Evolutionary conservation across 2,329 filamentous ascomycete genomes (phyloP).

Genomic region (Beauveria rudraprayagi): DNA sequence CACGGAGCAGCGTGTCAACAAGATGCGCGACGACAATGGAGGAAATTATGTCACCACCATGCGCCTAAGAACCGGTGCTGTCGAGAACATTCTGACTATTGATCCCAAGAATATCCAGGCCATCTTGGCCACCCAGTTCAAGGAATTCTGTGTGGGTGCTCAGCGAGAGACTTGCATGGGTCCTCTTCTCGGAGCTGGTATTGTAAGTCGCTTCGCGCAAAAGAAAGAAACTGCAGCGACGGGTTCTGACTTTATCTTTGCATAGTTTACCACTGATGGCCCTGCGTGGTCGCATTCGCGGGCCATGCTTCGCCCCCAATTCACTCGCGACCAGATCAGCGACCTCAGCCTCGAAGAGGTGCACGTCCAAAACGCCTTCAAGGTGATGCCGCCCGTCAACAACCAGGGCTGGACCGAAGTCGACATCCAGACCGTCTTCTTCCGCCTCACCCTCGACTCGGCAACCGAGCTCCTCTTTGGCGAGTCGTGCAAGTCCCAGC

Average conservation of each 20-base stretch:
- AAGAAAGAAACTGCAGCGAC: background rate
- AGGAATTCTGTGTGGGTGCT: slow-evolving; percentile 20
- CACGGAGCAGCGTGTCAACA: slow-evolving; percentile 9
- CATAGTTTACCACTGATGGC: slow-evolving; percentile 28
- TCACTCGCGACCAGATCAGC: slow-evolving; percentile 35
- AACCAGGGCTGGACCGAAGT: slow-evolving; percentile 26
- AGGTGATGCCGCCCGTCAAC: slow-evolving; percentile 23
- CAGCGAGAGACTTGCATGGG: slow-evolving; percentile 20
- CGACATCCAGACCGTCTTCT: slow-evolving; percentile 40
- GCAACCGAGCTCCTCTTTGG: slow-evolving; percentile 55
- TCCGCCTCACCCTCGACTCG: slow-evolving; percentile 40
- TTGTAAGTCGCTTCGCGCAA: slow-evolving; percentile 16
- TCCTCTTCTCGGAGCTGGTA: slow-evolving; percentile 36
- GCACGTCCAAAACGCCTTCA: slow-evolving; percentile 26
- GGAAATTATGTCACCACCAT: slow-evolving; percentile 15
- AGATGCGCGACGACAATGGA: slow-evolving; percentile 12
- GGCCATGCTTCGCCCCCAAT: slow-evolving; percentile 32
- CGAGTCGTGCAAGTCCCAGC: slow-evolving; percentile 37
- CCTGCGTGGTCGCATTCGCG: slow-evolving; percentile 30
- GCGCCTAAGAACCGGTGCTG: slow-evolving; percentile 6
- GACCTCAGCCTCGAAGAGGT: slow-evolving; percentile 34
- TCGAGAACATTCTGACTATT: slow-evolving; percentile 16
- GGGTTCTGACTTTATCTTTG: background rate
- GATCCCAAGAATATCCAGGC: slow-evolving; percentile 24
- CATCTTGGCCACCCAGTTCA: slow-evolving; percentile 20